Conservation (phyloP, 805 yeast genomes). For the Spencermartinsiella europaea region DNA sequence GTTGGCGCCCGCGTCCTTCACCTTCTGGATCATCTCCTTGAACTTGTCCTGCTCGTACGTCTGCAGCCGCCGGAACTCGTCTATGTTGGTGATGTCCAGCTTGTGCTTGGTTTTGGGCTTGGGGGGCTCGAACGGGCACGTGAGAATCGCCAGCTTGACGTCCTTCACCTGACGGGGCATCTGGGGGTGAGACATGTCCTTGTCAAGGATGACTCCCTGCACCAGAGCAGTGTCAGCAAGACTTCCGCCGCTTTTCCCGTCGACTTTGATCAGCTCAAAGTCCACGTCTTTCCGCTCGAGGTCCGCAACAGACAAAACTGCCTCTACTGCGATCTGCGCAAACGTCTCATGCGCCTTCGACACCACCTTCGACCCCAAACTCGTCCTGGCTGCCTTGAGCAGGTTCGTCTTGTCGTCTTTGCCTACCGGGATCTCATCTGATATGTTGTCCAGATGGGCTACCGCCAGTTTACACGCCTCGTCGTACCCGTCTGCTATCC, state of each 20-base stretch:
- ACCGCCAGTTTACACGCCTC: constrained; percentile 93
- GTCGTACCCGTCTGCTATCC: constrained; percentile 95
- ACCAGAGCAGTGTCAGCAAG: constrained; percentile 79
- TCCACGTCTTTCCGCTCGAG: constrained; percentile 91
- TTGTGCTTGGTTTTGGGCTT: constrained; percentile 99
- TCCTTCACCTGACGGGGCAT: constrained; percentile 81
- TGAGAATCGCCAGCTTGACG: constrained; percentile 87
- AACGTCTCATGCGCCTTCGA: constrained; percentile 90
- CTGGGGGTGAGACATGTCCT: constrained; percentile 97
- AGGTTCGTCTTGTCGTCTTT: constrained; percentile 47
- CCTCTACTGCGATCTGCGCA: constrained; percentile 96
- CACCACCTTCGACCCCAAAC: constrained; percentile 91
- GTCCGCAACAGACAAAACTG: constrained; percentile 89
- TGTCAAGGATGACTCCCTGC: constrained; percentile 89
- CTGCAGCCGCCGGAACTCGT: constrained; percentile 87
- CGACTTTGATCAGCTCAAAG: constrained; percentile 91
- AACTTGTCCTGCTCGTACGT: constrained; percentile 88
- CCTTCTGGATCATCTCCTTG: constrained; percentile 79
- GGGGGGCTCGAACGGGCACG: constrained; percentile 99
- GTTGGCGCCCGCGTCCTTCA: constrained; percentile 89
- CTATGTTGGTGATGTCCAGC: constrained; percentile 87
- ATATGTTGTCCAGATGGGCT: constrained; percentile 62
- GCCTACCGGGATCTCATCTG: constrained; percentile 57
- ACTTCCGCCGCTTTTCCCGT: constrained; percentile 94
- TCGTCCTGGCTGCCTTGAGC: constrained; percentile 88